Conservation (phyloP, 495 filamentous ascomycete species). For the Trichoderma asperelloides region DNA sequence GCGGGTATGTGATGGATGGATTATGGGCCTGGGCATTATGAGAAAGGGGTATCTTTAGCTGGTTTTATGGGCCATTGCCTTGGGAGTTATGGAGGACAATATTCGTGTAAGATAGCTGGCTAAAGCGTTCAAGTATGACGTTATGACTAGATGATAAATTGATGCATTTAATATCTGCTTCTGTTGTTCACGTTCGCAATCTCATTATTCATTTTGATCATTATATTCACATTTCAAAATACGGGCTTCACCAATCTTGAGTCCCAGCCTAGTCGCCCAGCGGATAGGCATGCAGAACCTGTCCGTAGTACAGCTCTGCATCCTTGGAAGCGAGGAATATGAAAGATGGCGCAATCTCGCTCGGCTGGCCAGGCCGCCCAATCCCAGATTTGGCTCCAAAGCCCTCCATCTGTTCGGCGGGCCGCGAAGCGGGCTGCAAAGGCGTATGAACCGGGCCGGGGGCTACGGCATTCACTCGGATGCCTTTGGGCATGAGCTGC, state of each 20-base stretch:
- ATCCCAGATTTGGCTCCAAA: conserved; percentile 39
- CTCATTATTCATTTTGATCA: not conserved
- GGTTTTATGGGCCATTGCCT: not conserved
- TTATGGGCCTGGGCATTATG: not conserved
- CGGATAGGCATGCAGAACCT: conserved; percentile 39
- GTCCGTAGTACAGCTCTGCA: conserved; percentile 46
- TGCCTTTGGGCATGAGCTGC: conserved; percentile 49
- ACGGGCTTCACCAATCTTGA: too few species aligned
- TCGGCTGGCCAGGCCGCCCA: conserved; percentile 49
- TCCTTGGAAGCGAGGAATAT: conserved; percentile 52
- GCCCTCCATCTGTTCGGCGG: conserved; percentile 44
- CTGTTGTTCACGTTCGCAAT: not conserved
- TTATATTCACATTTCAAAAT: not conserved
- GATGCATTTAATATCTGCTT: not conserved
- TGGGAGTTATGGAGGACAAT: not conserved
- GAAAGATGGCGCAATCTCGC: conserved; percentile 54
- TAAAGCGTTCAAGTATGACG: not conserved
- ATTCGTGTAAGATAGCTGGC: not conserved
- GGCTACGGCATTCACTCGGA: conserved; percentile 55
- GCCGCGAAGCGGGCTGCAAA: conserved; percentile 44
- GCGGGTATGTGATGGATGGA: not conserved
- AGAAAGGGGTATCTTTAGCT: not conserved
- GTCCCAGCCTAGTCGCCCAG: conserved; percentile 17
- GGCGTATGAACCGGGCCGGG: conserved; percentile 53
- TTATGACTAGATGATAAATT: not conserved